Evolutionary conservation across 179 eudicot genomes (phyloP).

Genomic region (Nepenthes alata): DNA sequence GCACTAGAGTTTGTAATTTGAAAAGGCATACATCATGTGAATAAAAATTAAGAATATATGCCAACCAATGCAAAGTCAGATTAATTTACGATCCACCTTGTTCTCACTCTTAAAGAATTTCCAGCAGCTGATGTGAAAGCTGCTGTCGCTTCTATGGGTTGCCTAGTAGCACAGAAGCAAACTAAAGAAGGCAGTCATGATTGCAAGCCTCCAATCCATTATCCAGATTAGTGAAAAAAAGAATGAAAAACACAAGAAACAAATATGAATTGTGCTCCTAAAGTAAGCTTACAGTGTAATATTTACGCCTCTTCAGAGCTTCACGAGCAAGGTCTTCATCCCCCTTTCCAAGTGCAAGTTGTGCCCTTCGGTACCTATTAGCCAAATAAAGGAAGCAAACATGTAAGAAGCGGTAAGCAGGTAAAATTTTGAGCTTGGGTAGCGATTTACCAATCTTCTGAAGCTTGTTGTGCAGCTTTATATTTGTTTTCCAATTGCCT

Average conservation of each 20-base stretch:
- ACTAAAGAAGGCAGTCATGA: no score
- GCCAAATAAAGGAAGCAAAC: conserved; percentile 5
- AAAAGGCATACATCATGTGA: no score
- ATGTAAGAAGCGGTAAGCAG: conserved; percentile 1
- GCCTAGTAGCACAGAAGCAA: no score
- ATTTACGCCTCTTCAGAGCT: conserved; percentile 90
- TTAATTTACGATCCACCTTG: no score
- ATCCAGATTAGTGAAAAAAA: background rate
- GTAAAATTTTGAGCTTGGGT: background rate
- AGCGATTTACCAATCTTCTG: conserved; percentile 75
- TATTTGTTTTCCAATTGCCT: conserved; percentile 85
- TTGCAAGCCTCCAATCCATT: no score
- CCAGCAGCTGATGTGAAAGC: no score
- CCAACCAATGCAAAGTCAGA: no score
- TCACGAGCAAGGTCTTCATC: conserved; percentile 99
- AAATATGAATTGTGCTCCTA: background rate
- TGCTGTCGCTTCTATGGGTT: no score
- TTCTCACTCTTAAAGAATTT: no score
- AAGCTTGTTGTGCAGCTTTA: conserved; percentile 79
- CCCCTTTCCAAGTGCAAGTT: conserved; percentile 87
- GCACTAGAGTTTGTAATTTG: no score
- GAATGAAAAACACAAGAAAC: background rate
- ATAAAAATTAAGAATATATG: no score
- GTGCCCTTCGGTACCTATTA: conserved; percentile 83
- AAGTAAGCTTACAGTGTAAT: conserved; percentile 66